Evolutionary conservation across 306 rosid genomes (phyloP).

Genomic region (Clitoria ternatea): DNA sequence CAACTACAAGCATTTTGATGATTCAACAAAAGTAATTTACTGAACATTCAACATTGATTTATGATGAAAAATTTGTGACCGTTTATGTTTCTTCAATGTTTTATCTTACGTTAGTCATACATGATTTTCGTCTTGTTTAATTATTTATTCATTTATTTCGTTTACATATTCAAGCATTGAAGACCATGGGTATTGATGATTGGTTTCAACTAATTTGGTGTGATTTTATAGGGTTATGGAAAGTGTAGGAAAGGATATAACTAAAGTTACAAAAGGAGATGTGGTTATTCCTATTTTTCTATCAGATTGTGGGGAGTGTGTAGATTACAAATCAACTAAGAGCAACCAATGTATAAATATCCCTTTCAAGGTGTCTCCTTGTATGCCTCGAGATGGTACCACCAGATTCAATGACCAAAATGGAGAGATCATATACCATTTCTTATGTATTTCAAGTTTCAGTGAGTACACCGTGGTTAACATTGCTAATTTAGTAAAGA

Average conservation of each 20-base stretch:
- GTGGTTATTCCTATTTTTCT: slow-evolving; percentile 58
- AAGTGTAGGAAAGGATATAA: slow-evolving; percentile 49
- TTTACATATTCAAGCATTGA: background rate
- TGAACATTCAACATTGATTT: background rate
- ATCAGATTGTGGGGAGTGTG: slow-evolving; percentile 58
- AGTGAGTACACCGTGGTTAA: too few relatives aligned
- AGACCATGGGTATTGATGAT: background rate
- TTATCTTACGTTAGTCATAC: background rate
- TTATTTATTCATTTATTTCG: background rate
- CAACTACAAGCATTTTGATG: background rate
- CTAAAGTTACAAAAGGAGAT: slow-evolving; percentile 62
- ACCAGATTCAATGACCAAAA: slow-evolving; percentile 66
- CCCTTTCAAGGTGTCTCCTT: slow-evolving; percentile 57
- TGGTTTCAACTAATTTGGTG: background rate
- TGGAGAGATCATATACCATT: slow-evolving; percentile 56
- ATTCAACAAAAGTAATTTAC: background rate
- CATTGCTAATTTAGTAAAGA: slow-evolving; percentile 54
- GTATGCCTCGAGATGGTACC: slow-evolving; percentile 55
- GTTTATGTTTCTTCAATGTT: background rate
- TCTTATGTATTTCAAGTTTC: slow-evolving; percentile 68
- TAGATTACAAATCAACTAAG: slow-evolving; percentile 57
- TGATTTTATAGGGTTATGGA: too few relatives aligned
- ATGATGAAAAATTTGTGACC: background rate
- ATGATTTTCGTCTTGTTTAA: background rate
- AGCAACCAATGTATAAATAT: slow-evolving; percentile 63